Percentiles rank a stretch among this genome's conserved stretches.
Evolutionary conservation across 164 flowering plant genomes (phyloP).

Genomic region (Houttuynia cordata): DNA sequence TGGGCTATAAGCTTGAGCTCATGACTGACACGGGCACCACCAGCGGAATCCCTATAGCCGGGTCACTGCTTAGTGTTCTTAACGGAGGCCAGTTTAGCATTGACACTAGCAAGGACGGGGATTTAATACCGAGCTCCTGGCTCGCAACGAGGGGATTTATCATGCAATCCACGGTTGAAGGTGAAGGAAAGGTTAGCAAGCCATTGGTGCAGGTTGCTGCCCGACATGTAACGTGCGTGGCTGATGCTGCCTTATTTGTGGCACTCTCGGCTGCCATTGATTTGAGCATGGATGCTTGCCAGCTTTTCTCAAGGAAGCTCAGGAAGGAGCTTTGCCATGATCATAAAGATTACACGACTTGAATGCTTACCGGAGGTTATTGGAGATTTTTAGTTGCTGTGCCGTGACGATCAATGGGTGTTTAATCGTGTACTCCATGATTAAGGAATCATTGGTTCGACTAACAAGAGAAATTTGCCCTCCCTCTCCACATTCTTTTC

Average conservation of each 20-base stretch:
- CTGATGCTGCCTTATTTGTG: slow-evolving; percentile 80
- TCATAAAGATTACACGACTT: slow-evolving; percentile 37
- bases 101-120: slow-evolving; percentile 27
- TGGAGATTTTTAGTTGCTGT: background rate
- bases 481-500: background rate
- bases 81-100: slow-evolving; percentile 74
- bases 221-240: slow-evolving; percentile 71
- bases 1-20: slow-evolving; percentile 82
- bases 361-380: background rate
- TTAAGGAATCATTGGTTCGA: slow-evolving; percentile 20
- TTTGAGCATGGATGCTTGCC: slow-evolving; percentile 91
- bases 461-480: slow-evolving; percentile 6
- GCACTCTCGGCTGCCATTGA: slow-evolving; percentile 94
- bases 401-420: slow-evolving; percentile 26
- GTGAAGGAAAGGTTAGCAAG: slow-evolving; percentile 75
- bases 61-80: slow-evolving; percentile 41
- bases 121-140: slow-evolving; percentile 14
- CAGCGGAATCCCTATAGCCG: slow-evolving; percentile 45
- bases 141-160: slow-evolving; percentile 57
- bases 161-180: slow-evolving; percentile 77
- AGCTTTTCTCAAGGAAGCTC: slow-evolving; percentile 61
- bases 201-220: slow-evolving; percentile 66
- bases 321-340: slow-evolving; percentile 69
- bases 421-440: slow-evolving; percentile 1
- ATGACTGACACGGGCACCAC: slow-evolving; percentile 41